These are phyloP conservation scores for Mollisiaceae sp. DNA, from an alignment of 2,329 filamentous ascomycete genomes.

Conservation along the genomic window DNA sequence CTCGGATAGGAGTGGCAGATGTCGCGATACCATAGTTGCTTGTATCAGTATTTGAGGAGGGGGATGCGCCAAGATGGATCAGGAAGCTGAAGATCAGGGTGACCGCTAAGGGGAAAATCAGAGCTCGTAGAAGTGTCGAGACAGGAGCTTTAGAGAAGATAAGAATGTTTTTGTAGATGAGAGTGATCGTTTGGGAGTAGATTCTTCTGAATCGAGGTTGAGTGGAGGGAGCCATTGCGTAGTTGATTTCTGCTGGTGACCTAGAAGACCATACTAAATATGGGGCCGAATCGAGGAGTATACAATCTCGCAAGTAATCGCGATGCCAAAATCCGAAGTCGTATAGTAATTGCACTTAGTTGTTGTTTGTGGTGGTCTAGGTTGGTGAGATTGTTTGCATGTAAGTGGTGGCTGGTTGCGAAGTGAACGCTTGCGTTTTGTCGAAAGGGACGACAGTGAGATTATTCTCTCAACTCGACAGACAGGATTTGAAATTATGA, in stretches of 20 bases:
- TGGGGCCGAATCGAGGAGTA: too few species aligned
- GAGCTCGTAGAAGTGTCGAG: slow-evolving; percentile 30
- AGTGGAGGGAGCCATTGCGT: slow-evolving; percentile 8
- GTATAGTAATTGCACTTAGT: too few species aligned
- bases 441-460: too few species aligned
- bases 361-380: too few species aligned
- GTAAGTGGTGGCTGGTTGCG: too few species aligned
- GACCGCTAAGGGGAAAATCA: slow-evolving; percentile 35
- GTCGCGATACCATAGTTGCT: slow-evolving; percentile 30
- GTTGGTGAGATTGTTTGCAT: too few species aligned
- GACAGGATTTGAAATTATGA: too few species aligned
- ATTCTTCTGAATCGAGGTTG: slow-evolving; percentile 32
- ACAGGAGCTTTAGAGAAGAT: slow-evolving; percentile 35
- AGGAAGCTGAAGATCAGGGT: slow-evolving; percentile 35
- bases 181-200: slow-evolving; percentile 34
- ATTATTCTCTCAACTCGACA: too few species aligned
- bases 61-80: slow-evolving; percentile 20
- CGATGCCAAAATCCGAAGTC: too few species aligned
- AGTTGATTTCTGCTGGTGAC: background rate
- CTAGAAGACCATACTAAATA: background rate
- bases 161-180: slow-evolving; percentile 38
- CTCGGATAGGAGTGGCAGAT: slow-evolving; percentile 28
- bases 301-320: too few species aligned
- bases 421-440: too few species aligned
- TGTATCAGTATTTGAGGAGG: background rate